Conservation (phyloP, 2,329 filamentous ascomycete species). For the Fusarium equiseti region DNA sequence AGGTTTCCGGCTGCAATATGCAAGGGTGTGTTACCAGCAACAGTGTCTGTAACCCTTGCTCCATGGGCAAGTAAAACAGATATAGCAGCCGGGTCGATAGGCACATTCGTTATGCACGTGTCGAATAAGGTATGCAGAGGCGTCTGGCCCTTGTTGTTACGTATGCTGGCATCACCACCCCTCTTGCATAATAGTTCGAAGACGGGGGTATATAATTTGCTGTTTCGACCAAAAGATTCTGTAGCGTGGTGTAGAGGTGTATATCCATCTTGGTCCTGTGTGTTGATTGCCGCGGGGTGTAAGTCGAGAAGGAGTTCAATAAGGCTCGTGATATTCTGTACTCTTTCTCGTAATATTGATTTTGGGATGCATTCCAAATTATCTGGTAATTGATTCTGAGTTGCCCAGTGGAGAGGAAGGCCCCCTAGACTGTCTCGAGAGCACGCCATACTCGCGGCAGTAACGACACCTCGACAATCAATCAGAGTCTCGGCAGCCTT, state of each 20-base stretch:
- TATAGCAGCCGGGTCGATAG: conserved; percentile 1
- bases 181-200: background rate
- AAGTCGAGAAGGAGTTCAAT: background rate
- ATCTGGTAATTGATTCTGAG: background rate
- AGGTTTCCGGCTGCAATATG: background rate
- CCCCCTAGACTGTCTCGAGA: background rate
- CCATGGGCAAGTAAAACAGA: background rate
- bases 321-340: background rate
- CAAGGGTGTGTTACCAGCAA: background rate
- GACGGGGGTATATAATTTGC: background rate
- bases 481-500: background rate
- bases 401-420: background rate
- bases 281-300: background rate
- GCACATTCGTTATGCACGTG: background rate
- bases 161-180: background rate
- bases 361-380: background rate
- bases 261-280: background rate
- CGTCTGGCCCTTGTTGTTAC: background rate
- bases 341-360: background rate
- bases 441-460: background rate
- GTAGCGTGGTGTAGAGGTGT: background rate
- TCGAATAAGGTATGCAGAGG: background rate
- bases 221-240: background rate
- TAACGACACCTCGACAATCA: background rate
- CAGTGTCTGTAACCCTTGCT: background rate